Evolutionary conservation across 164 flowering plant genomes (phyloP), one percentile per base, ranked within the genome.

Genomic region (Houttuynia cordata): DNA sequence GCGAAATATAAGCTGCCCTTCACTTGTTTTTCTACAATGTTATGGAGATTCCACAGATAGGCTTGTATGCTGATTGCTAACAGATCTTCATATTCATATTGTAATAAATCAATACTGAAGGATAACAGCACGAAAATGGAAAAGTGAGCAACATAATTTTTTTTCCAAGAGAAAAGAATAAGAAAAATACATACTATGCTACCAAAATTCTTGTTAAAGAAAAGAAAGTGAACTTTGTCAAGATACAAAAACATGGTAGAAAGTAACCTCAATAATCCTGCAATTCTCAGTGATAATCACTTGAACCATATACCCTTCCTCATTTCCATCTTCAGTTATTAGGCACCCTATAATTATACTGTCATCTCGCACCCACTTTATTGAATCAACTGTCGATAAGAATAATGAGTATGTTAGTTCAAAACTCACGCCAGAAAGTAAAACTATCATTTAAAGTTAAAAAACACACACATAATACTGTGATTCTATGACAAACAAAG

Each of bases 291-390:
- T 75, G 50, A 76, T 78, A 67, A 94, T 73, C 15, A 87, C 81
- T 73, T 81, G 96, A 56, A 88, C 77, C 58, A 83, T 41, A 71
- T 88, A 91, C 68, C 76, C 74, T 62, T 81, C 91, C 78, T 86
- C 95, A 20, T 57, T 67, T 4, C 82, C 91, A 56, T 79, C 86
- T 21, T 66, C 79, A 64, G 75, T 73, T 53, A 74, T 39, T 60
- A 77, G 69, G 79, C 93, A 86, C 53, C 99, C 99, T 7, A 94
- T 52, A 57, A 87, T 62, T 39, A 94, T 86, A 57, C 86, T 79
- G 72, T 86, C 95, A 53, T 62, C 70, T 21, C 96, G 91, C 59
- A 83, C 71, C 97, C 99, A 91, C 76, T 75, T 82, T 79, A 91
- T 77, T 42, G 84, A 80, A 75, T 91, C 95, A 73, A 91, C 97